Evolutionary conservation across 495 filamentous ascomycete genomes (phyloP).

Genomic region (Trichoderma parareesei): DNA sequence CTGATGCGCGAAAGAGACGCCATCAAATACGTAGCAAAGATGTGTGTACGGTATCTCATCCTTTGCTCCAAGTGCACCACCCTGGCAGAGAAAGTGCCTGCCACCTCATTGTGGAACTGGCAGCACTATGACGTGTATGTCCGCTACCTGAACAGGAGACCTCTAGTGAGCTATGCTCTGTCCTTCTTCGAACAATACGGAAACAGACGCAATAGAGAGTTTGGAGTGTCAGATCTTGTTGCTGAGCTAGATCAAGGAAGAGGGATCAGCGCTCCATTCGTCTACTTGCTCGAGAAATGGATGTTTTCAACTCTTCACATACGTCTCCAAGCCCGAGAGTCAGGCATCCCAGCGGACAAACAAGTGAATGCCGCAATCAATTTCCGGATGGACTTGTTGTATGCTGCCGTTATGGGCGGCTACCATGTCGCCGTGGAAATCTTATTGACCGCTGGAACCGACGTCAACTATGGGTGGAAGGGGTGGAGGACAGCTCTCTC

Average conservation of each 20-base stretch:
- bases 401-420: not conserved
- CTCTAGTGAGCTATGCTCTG: not conserved
- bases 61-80: not conserved
- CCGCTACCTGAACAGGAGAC: not conserved
- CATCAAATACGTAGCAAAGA: not conserved
- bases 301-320: not conserved
- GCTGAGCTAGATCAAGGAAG: not conserved
- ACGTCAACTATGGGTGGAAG: not conserved
- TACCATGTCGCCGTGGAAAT: not conserved
- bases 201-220: not conserved
- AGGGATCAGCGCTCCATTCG: not conserved
- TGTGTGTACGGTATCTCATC: not conserved
- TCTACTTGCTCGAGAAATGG: not conserved
- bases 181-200: not conserved
- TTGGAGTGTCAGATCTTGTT: not conserved
- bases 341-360: not conserved
- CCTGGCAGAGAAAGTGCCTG: not conserved
- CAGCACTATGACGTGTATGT: not conserved
- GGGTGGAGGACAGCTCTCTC: not conserved
- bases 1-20: not conserved
- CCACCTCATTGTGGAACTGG: not conserved
- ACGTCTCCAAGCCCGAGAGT: too few species aligned
- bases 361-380: not conserved
- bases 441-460: not conserved
- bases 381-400: not conserved